Evolutionary conservation across 371 early-diverging fungal species (phyloP).

Genomic region (Mucor plumbeus): DNA sequence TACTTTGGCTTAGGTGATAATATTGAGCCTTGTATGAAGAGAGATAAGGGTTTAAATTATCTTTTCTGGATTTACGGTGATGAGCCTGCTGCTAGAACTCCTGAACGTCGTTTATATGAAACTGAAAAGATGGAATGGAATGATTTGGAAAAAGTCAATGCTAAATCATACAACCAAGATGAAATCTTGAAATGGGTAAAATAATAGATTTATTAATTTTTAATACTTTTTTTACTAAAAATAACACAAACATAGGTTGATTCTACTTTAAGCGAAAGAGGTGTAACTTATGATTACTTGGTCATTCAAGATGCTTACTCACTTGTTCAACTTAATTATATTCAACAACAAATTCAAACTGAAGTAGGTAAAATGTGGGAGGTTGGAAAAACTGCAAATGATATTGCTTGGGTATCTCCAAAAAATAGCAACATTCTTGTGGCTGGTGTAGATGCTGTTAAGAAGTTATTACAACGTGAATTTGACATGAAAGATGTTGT

Average conservation of each 20-base stretch:
- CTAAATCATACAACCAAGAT: constrained; percentile 36
- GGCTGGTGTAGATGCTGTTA: constrained; percentile 30
- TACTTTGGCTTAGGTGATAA: constrained; percentile 61
- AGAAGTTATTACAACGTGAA: constrained; percentile 17
- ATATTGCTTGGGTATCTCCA: constrained; percentile 37
- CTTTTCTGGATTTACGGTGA: constrained; percentile 60
- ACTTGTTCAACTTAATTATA: constrained; percentile 33
- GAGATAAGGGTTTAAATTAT: constrained; percentile 51
- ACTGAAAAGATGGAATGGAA: constrained; percentile 64
- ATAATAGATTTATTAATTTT: neutral
- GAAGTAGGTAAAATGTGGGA: constrained; percentile 20
- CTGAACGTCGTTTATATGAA: constrained; percentile 48
- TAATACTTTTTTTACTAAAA: neutral
- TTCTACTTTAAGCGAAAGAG: constrained; percentile 19
- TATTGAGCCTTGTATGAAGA: constrained; percentile 57
- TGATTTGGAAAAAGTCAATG: constrained; percentile 40
- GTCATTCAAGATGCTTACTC: constrained; percentile 47
- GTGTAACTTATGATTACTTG: constrained; percentile 45
- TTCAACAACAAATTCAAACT: constrained; percentile 25
- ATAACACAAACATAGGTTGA: constrained; percentile 16
- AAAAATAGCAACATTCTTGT: constrained; percentile 25
- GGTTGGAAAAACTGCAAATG: constrained; percentile 10
- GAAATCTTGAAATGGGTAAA: constrained; percentile 47
- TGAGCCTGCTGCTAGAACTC: constrained; percentile 31
- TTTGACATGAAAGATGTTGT: constrained; percentile 9